Percentiles rank a stretch among this genome's conserved stretches.
phyloP scores from a whole-genome alignment of 305 asterid species.

The Vinca major region DNA sequence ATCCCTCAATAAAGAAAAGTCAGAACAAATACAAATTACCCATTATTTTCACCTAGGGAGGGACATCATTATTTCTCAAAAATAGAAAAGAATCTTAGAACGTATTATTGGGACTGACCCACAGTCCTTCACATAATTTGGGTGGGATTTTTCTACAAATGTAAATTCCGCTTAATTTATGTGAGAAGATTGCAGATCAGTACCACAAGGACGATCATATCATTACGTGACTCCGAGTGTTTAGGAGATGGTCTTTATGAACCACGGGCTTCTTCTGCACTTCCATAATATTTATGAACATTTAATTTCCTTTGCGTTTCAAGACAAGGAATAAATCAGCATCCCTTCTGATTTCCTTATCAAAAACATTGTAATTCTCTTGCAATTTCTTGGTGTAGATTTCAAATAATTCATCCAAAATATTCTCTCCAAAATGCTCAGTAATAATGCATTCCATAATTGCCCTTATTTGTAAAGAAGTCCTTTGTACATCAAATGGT shows the following conservation, averaged over 20 bases:
- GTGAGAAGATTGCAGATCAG: no score
- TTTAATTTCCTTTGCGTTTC: neutral
- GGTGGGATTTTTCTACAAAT: no score
- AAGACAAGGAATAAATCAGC: constrained; percentile 8
- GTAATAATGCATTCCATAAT: constrained; percentile 11
- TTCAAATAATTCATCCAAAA: constrained; percentile 11
- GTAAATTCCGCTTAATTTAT: no score
- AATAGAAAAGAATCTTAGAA: neutral
- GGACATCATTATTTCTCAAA: neutral
- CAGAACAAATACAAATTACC: neutral
- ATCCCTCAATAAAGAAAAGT: neutral
- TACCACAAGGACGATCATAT: no score
- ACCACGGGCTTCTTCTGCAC: no score
- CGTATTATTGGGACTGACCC: no score
- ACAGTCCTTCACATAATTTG: neutral
- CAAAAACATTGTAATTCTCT: constrained; percentile 12
- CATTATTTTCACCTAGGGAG: neutral
- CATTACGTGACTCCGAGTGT: no score
- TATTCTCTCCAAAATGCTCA: constrained; percentile 9
- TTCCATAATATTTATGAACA: no score
- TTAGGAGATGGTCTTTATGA: no score
- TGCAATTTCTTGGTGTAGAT: constrained; percentile 15
- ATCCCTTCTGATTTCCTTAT: constrained; percentile 11
- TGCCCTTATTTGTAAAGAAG: constrained; percentile 6
- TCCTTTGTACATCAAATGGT: constrained; percentile 7